Base-by-base conservation (phyloP, 768 basidiomycete genomes). In the Tricholomella constricta region DNA sequence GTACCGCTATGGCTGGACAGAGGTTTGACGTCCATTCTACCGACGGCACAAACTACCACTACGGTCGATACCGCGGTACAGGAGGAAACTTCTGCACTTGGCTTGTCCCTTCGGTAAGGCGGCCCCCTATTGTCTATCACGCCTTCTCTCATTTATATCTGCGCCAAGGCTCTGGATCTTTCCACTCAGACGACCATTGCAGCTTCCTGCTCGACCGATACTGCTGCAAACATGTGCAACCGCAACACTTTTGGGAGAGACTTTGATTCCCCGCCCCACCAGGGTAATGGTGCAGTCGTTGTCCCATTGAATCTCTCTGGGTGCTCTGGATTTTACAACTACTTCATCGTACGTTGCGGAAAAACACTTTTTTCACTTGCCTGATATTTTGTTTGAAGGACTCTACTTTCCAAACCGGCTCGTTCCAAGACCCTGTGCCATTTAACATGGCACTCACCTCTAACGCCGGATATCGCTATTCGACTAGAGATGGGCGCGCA, bases 51-150 rank as follows among this genome's bases (percentile, higher is more conserved):
- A n/a, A n/a, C n/a, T n/a, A n/a, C n/a, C n/a, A n/a, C n/a, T n/a
- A n/a, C n/a, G 65, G 65, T n/a, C 61, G 65, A 17, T 66, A 66
- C 36, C 54, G 65, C 12, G 65, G 62, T 14, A 64, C 61, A 10
- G 48, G 58, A 6, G 64, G 65, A 12, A 64, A 66, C 32, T 64
- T 66, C 35, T 66, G 62, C 41, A 64, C 65, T 7, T 64, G 41
- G 47, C 55, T 64, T 10, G 50, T 62, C 20, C 65, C 65, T 12
- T 52, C 64, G 17, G 62, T 63, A 38, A 32, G 52, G 7, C 23
- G 6, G 20, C 15, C 31, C n/a, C 19, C 7, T 42, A 6, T 10
- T 26, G 1, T 31, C 14, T 17, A 11, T n/a, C n/a, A n/a, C n/a
- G n/a, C n/a, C n/a, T n/a, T n/a, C n/a, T n/a, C n/a, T n/a, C n/a